Conservation (phyloP, 768 basidiomycete species). For the Chiua virens region DNA sequence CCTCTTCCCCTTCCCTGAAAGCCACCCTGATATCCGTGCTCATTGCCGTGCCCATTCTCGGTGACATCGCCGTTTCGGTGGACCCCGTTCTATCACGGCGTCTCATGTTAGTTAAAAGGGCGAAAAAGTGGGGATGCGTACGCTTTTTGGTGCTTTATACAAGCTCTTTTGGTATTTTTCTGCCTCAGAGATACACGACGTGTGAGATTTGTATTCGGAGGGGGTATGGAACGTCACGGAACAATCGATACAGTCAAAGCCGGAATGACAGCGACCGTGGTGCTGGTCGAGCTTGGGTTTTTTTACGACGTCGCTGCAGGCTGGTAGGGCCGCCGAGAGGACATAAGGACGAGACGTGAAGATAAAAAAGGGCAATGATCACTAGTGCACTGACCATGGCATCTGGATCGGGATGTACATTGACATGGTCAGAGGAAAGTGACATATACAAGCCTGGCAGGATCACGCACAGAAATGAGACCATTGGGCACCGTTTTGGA, state of each 20-base stretch:
- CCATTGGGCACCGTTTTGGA: constrained; percentile 42
- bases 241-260: constrained; percentile 87
- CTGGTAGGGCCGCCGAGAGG: constrained; percentile 34
- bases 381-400: constrained; percentile 67
- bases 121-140: constrained; percentile 2
- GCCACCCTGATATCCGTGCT: constrained; percentile 1
- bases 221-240: constrained; percentile 79
- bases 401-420: constrained; percentile 44
- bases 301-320: constrained; percentile 84
- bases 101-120: neutral
- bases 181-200: constrained; percentile 83
- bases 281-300: constrained; percentile 93
- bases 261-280: constrained; percentile 52
- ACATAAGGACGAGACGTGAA: neutral
- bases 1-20: constrained; percentile 32
- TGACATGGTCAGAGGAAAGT: too few relatives aligned
- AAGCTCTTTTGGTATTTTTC: constrained; percentile 90
- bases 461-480: constrained; percentile 66
- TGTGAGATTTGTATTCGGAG: constrained; percentile 78
- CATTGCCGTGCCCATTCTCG: constrained; percentile 22
- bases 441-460: neutral
- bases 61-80: neutral
- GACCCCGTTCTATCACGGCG: neutral
- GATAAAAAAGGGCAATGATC: neutral
- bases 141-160: constrained; percentile 75